phyloP scores from a whole-genome alignment of 2,329 filamentous ascomycete genomes.

The Pseudopyrenochaeta lycopersici region DNA sequence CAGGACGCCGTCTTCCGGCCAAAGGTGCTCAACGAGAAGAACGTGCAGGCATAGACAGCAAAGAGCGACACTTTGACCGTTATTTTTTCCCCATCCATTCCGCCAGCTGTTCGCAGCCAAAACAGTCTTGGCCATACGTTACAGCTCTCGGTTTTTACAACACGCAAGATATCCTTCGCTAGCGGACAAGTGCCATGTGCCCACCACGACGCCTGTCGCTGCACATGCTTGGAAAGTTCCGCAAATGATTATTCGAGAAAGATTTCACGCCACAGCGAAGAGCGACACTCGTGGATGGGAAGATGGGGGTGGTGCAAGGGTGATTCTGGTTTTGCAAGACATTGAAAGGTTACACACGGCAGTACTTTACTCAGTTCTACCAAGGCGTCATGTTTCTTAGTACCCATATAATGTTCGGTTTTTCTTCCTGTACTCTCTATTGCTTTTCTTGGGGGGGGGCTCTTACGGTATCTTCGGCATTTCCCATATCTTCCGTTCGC shows the following conservation, averaged over 20 bases:
- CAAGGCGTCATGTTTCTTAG: neutral
- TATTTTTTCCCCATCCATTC: conserved; percentile 1
- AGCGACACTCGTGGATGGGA: neutral
- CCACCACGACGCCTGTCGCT: neutral
- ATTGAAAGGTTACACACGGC: neutral
- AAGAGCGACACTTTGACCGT: neutral
- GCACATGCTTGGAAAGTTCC: neutral
- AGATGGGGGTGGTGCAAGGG: neutral
- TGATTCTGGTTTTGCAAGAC: neutral
- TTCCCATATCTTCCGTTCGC: too few species aligned
- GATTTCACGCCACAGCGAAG: neutral
- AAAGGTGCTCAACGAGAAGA: conserved; percentile 49
- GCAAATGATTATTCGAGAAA: neutral
- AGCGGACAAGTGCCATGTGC: neutral
- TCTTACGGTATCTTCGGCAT: neutral
- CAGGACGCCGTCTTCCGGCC: conserved; percentile 88
- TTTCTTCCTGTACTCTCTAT: neutral
- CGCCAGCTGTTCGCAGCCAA: conserved; percentile 15
- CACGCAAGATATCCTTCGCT: conserved; percentile 18
- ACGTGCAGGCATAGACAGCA: conserved; percentile 35
- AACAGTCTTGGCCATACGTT: conserved; percentile 5
- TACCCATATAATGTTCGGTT: neutral
- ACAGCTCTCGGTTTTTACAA: conserved; percentile 10
- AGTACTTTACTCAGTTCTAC: neutral
- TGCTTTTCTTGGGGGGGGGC: neutral